These are phyloP conservation scores for Plenodomus biglobosus DNA, from an alignment of 2,329 filamentous ascomycete species.

Conservation along the genomic window DNA sequence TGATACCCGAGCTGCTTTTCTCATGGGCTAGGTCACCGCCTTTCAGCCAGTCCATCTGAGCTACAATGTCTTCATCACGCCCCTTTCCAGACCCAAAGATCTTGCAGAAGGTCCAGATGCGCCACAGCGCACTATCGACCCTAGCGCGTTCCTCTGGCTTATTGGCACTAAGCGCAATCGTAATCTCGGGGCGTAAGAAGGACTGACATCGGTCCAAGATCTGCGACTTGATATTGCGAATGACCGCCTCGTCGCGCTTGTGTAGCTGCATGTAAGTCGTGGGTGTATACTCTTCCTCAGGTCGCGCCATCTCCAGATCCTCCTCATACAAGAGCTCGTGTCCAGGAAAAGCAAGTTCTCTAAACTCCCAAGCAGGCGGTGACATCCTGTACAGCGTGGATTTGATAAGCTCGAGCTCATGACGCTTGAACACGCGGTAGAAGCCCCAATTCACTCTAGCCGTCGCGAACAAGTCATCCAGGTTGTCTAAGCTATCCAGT, in stretches of 20 bases:
- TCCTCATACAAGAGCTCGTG: slow-evolving; percentile 46
- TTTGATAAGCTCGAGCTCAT: slow-evolving; percentile 58
- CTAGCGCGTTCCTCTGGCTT: slow-evolving; percentile 51
- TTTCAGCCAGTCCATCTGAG: slow-evolving; percentile 64
- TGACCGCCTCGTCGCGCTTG: slow-evolving; percentile 55
- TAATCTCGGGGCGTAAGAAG: slow-evolving; percentile 59
- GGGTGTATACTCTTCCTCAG: slow-evolving; percentile 57
- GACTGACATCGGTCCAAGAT: slow-evolving; percentile 58
- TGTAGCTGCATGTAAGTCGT: slow-evolving; percentile 55
- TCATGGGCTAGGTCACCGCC: slow-evolving; percentile 57
- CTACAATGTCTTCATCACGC: slow-evolving; percentile 60
- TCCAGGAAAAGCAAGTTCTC: slow-evolving; percentile 59
- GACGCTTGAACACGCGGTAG: slow-evolving; percentile 59
- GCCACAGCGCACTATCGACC: slow-evolving; percentile 64
- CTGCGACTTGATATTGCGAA: slow-evolving; percentile 57
- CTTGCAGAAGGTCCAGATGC: slow-evolving; percentile 66
- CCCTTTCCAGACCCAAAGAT: slow-evolving; percentile 62
- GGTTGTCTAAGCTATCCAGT: slow-evolving; percentile 50
- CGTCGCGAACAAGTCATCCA: slow-evolving; percentile 59
- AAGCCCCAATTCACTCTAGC: slow-evolving; percentile 59
- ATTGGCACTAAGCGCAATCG: slow-evolving; percentile 54
- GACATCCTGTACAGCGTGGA: slow-evolving; percentile 56
- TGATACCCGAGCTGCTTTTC: slow-evolving; percentile 49
- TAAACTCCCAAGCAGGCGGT: slow-evolving; percentile 61
- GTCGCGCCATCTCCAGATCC: slow-evolving; percentile 48